A percentile compares a stretch with the other conserved stretches of the same genome.
Conservation (phyloP, 768 basidiomycete genomes). For the Lentinula edodes region DNA sequence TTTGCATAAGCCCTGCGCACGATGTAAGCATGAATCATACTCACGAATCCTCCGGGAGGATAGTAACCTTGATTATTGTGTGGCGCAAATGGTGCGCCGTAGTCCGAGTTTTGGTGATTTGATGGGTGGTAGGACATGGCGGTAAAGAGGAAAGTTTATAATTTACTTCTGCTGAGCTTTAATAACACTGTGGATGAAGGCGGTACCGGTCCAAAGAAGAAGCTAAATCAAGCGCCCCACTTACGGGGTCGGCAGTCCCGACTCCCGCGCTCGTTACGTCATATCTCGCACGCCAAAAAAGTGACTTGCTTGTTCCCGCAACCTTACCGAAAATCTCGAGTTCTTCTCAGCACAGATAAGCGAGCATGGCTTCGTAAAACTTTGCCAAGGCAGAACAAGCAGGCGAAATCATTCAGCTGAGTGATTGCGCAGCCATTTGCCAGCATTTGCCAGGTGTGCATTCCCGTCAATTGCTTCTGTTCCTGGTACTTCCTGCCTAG, state of each 20-base stretch:
- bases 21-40: background rate
- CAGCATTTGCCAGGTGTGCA: background rate
- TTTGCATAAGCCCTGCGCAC: background rate
- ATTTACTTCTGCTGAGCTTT: background rate
- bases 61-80: background rate
- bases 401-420: background rate
- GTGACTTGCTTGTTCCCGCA: too few species aligned
- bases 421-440: background rate
- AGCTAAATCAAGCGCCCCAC: too few species aligned
- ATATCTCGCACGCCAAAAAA: too few species aligned
- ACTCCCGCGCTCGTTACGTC: too few species aligned
- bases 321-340: too few species aligned
- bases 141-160: background rate
- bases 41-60: background rate
- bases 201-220: too few species aligned
- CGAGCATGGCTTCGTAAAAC: background rate
- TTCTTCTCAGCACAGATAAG: too few species aligned
- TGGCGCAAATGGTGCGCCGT: background rate
- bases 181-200: background rate
- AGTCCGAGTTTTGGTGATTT: background rate
- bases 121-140: background rate
- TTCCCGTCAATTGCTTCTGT: background rate
- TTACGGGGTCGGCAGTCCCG: too few species aligned
- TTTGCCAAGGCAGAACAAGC: background rate
- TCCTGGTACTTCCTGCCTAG: background rate